A percentile compares a stretch with the other conserved stretches of the same genome.
phyloP scores from a whole-genome alignment of 371 early-diverging fungal genomes.

The Lichtheimia hyalospora region DNA sequence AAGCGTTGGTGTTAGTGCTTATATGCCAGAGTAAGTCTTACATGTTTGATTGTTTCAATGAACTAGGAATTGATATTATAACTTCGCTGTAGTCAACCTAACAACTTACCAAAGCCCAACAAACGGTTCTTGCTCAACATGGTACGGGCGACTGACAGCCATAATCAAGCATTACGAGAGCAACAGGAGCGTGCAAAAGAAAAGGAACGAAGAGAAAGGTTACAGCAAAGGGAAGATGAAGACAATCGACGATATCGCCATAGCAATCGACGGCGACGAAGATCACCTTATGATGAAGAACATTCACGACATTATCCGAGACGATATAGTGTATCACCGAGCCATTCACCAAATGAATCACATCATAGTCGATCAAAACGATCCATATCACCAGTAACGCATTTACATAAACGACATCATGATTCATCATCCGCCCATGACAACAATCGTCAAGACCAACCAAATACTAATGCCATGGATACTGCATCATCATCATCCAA shows the following conservation, averaged over 20 bases:
- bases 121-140: conserved; percentile 71
- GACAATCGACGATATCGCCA: conserved; percentile 6
- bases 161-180: conserved; percentile 67
- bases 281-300: not conserved
- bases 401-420: no score
- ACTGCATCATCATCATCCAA: not conserved
- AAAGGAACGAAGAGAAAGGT: conserved; percentile 18
- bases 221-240: conserved; percentile 1
- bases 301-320: no score
- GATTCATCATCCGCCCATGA: no score
- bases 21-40: conserved; percentile 20
- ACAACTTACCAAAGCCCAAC: conserved; percentile 43
- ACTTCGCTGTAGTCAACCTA: not conserved
- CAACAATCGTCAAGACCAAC: not conserved
- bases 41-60: no score
- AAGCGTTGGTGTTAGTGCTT: conserved; percentile 52
- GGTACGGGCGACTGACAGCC: conserved; percentile 68
- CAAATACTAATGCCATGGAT: not conserved
- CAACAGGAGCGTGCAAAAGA: conserved; percentile 44
- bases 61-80: not conserved
- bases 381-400: no score
- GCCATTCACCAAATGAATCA: not conserved
- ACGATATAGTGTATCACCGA: not conserved
- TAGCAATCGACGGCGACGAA: conserved; percentile 1
- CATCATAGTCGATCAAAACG: not conserved